Evolutionary conservation across 169 alveolate species (phyloP).

Genomic region (Plasmodium falciparum): DNA sequence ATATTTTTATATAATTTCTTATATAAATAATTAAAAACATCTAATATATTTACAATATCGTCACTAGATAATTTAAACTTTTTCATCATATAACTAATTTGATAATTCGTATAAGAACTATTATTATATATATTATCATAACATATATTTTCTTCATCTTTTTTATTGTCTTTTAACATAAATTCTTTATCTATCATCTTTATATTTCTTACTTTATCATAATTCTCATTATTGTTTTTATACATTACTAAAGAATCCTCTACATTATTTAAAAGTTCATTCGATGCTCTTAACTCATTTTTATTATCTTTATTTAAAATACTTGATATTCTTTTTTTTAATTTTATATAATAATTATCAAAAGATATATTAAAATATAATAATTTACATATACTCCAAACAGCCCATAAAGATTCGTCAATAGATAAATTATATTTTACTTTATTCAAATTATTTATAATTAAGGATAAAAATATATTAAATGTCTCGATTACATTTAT

Average conservation of each 20-base stretch:
- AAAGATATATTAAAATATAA: constrained; percentile 21
- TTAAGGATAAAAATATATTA: constrained; percentile 31
- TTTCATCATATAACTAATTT: constrained; percentile 11
- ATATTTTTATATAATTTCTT: constrained; percentile 24
- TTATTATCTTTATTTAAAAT: not conserved
- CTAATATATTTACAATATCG: constrained; percentile 13
- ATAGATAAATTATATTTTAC: constrained; percentile 43
- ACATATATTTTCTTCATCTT: not conserved
- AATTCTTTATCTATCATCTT: not conserved
- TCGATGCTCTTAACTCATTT: not conserved
- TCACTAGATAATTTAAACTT: constrained; percentile 26
- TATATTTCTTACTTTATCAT: not conserved
- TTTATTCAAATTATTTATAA: constrained; percentile 8
- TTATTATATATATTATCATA: not conserved
- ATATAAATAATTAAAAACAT: constrained; percentile 37
- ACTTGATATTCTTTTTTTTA: not conserved
- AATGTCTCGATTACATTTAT: constrained; percentile 11
- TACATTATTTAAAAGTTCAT: not conserved
- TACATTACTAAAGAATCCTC: not conserved
- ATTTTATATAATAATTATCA: not conserved
- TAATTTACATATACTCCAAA: constrained; percentile 57
- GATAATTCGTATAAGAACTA: constrained; percentile 1
- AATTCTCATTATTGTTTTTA: not conserved
- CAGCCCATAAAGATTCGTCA: constrained; percentile 67
- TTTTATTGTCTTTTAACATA: not conserved